Evolutionary conservation across 345 rosid species (phyloP), one percentile per base, ranked within the genome.

Genomic region (Psidium guajava): DNA sequence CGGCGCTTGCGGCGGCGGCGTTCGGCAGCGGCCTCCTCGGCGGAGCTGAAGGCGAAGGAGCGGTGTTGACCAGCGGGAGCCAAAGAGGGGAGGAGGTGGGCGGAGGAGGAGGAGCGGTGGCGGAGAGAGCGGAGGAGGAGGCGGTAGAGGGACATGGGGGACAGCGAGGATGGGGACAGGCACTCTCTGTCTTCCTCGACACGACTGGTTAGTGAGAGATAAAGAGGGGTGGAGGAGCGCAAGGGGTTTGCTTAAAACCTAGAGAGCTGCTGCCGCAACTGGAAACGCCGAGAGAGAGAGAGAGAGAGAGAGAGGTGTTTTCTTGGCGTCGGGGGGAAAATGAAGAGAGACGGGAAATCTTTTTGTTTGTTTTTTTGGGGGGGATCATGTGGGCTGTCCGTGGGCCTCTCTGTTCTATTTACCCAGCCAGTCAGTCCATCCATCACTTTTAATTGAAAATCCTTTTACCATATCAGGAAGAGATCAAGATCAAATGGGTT

Each of bases 1-100:
- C 98, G 95, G 21, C 99, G 97, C 86, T 96, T 97, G 54, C 99
- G 93, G 20, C 95, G 93, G 54, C 99, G 97, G 82, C 98, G 98
- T 25, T 95, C 99, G 0, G 99, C 97, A 1, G 99, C 98, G 5
- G 98, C 98, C 90, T 97, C 99, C 83, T 97, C 99, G 7, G 99
- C 98, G 56, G 99, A 94, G 80, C 97, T 91, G 93, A 95, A 97
- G 88, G 94, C 92, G 85, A 88, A 92, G 54, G 92, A 81, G 51
- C 95, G 95, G 27, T 73, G 83, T 14, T 61, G 90, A 11, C 90
- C 83, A 1, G 52, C 52, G 54, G 53, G 82, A 32, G 57, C 83
- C 25, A 75, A 51, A 25, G 80, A 49, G 57, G 88, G 84, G 47
- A 83, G 47, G 25, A 91, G 86, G 86, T 82, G 88, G 85, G 64